A percentile compares a stretch with the other conserved stretches of the same genome.
phyloP scores from a whole-genome alignment of 371 early-diverging fungal species.

The Circinella minor region DNA sequence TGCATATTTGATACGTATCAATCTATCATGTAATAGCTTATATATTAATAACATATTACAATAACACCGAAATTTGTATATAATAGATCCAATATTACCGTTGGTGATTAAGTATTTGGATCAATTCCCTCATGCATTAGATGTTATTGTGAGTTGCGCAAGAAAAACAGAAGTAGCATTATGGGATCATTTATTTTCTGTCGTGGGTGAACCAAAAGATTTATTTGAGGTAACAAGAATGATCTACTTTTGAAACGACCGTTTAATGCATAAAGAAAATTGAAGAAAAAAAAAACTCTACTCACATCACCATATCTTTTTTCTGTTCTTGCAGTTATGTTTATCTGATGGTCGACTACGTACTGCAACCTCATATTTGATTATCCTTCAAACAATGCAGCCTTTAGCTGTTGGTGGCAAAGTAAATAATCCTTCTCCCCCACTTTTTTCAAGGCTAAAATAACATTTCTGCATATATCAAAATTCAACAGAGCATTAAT shows the following conservation, averaged over 20 bases:
- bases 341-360: conserved; percentile 68
- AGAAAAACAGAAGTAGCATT: conserved; percentile 88
- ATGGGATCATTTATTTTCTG: conserved; percentile 87
- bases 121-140: conserved; percentile 75
- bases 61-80: background rate
- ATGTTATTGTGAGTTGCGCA: conserved; percentile 88
- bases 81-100: conserved; percentile 70
- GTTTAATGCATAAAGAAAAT: background rate
- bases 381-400: conserved; percentile 86
- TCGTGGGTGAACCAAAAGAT: conserved; percentile 78
- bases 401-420: conserved; percentile 68
- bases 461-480: background rate
- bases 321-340: conserved; percentile 55
- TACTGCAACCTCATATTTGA: conserved; percentile 86
- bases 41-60: background rate
- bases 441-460: too few species aligned
- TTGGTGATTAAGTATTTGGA: conserved; percentile 73
- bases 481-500: background rate
- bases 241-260: background rate
- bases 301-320: background rate
- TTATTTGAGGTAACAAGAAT: conserved; percentile 71
- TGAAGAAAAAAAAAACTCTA: background rate
- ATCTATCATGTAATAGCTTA: background rate
- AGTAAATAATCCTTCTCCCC: conserved; percentile 18
- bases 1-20: too few species aligned